These are phyloP conservation scores for Astraeus odoratus DNA, from an alignment of 768 basidiomycete species.

Conservation along the genomic window DNA sequence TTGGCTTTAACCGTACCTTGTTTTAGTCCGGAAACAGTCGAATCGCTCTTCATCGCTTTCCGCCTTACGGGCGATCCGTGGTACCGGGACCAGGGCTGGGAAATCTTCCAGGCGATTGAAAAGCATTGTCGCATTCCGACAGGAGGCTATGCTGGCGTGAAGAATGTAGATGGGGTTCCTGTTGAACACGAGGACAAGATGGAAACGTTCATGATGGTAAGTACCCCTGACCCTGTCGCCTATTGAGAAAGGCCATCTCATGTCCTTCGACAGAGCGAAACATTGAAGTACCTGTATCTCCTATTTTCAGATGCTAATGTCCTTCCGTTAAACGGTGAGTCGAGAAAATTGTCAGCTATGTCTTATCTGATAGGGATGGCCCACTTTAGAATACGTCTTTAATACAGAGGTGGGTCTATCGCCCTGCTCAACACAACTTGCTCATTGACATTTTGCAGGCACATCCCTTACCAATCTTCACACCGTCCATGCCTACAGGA, in stretches of 20 bases:
- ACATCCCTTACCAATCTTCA: conserved; percentile 68
- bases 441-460: conserved; percentile 37
- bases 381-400: conserved; percentile 66
- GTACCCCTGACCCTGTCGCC: conserved; percentile 16
- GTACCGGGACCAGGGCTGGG: conserved; percentile 83
- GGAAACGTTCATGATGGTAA: conserved; percentile 91
- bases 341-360: neutral
- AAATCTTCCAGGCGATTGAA: conserved; percentile 85
- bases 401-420: conserved; percentile 71
- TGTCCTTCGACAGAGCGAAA: conserved; percentile 59
- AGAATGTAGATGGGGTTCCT: conserved; percentile 78
- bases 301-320: conserved; percentile 70
- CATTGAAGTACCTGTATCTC: conserved; percentile 85
- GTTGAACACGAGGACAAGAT: conserved; percentile 76
- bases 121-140: conserved; percentile 67
- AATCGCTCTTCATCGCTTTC: conserved; percentile 88
- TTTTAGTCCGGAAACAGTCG: conserved; percentile 82
- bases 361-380: conserved; percentile 5
- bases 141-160: conserved; percentile 79
- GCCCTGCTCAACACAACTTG: neutral
- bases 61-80: conserved; percentile 78
- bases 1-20: neutral
- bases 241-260: neutral
- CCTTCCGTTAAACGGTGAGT: conserved; percentile 71
- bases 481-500: conserved; percentile 39